phyloP scores from a whole-genome alignment of 73 alveolate genomes.

The Stentor roeselii region DNA sequence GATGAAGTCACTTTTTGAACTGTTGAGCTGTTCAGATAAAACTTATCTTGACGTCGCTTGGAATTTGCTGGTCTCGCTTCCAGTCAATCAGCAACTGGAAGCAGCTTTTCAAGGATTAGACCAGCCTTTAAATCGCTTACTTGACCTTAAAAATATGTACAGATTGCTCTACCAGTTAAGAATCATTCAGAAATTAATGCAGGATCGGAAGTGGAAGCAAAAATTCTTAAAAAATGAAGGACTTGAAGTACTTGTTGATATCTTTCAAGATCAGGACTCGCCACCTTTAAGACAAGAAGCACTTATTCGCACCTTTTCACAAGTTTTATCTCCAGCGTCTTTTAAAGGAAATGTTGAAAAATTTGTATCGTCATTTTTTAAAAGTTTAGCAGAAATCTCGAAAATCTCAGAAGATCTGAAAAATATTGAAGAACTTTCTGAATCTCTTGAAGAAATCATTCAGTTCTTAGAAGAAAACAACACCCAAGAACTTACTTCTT shows the following conservation, averaged over 20 bases:
- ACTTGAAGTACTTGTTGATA: background rate
- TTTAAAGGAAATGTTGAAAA: background rate
- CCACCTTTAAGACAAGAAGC: background rate
- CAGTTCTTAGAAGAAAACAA: background rate
- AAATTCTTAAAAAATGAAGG: slow-evolving; percentile 29
- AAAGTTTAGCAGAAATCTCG: background rate
- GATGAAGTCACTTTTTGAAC: slow-evolving; percentile 34
- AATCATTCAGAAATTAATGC: slow-evolving; percentile 25
- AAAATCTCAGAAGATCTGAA: background rate
- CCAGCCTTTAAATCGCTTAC: slow-evolving; percentile 30
- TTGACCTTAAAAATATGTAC: slow-evolving; percentile 43
- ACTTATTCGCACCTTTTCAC: background rate
- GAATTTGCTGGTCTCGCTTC: slow-evolving; percentile 56
- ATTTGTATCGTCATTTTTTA: background rate
- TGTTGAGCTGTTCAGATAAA: slow-evolving; percentile 31
- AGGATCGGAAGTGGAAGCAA: slow-evolving; percentile 1
- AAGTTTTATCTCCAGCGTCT: background rate
- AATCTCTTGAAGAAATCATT: background rate
- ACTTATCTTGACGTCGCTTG: slow-evolving; percentile 53
- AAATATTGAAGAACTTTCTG: background rate
- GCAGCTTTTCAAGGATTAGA: slow-evolving; percentile 33
- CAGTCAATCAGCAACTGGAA: slow-evolving; percentile 43
- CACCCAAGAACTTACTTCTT: background rate
- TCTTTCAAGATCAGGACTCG: background rate
- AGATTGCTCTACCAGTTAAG: slow-evolving; percentile 51